Base-by-base conservation (phyloP, 2,329 filamentous ascomycete species). In the Xenoacremonium recifei region DNA sequence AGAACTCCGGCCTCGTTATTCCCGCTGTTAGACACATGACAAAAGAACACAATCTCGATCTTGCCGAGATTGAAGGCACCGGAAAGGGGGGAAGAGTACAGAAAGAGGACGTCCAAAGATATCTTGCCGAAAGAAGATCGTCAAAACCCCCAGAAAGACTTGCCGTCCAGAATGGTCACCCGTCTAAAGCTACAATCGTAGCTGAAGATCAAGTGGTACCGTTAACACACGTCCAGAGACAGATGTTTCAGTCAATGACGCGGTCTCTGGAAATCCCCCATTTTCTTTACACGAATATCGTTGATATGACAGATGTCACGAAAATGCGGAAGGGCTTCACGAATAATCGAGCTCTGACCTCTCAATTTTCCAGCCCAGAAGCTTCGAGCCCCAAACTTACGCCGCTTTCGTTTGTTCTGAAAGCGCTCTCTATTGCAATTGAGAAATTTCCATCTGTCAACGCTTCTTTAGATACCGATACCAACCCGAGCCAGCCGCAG, bases 161-260 rank as follows among this genome's bases (percentile, higher is more conserved):
- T n/a, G 20, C 23, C 15, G 17, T 18, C 9, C 10, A n/a, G 37
- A 19, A n/a, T 16, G 16, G 9, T 9, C 7, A 7, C 13, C 23
- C 23, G 23, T 27, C 23, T 17, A 15, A 17, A 2, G 18, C 6
- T 15, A n/a, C n/a, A n/a, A n/a, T n/a, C n/a, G n/a, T n/a, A n/a
- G n/a, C n/a, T n/a, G 13, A 36, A 16, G 46, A 48, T n/a, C 19
- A 9, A 5, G 27, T 13, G 5, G 20, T 40, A 2, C n/a, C 31
- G 2, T 27, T 48, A 2, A 30, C 39, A 4, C 42, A 32, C 1
- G 15, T 46, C 11, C 42, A 48, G 17, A 23, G 30, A 4, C 36
- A 35, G 18, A 48, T 48, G 46, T 45, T 43, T 33, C 10, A 48
- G 16, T 38, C 46, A 2, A 48, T 48, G 46, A 46, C 46, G 4